Percentiles rank a stretch among this genome's conserved stretches.
phyloP scores from a whole-genome alignment of 169 alveolate genomes.

The Cryptosporidium canis region DNA sequence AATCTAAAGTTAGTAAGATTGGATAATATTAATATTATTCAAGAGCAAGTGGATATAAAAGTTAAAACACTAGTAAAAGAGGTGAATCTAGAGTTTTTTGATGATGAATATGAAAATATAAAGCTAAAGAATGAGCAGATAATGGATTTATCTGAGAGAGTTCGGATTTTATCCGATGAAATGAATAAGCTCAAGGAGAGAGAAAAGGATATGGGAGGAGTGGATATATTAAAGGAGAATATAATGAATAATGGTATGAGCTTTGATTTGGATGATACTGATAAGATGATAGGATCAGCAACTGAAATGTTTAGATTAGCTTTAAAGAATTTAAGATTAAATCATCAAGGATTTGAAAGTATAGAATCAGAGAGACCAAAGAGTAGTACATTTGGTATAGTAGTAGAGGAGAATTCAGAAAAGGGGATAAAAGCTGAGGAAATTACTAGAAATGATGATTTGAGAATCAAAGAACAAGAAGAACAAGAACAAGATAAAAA shows the following conservation, averaged over 20 bases:
- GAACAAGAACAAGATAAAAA: not conserved
- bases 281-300: slow-evolving; percentile 45
- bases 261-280: slow-evolving; percentile 11
- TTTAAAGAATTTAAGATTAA: slow-evolving; percentile 3
- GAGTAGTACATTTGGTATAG: not conserved
- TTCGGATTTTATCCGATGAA: slow-evolving; percentile 4
- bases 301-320: slow-evolving; percentile 60
- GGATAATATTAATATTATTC: not conserved
- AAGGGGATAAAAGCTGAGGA: not conserved
- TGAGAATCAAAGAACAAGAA: not conserved
- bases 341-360: not conserved
- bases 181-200: slow-evolving; percentile 17
- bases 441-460: not conserved
- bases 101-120: slow-evolving; percentile 8
- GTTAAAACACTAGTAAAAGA: not conserved
- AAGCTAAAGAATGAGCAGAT: slow-evolving; percentile 18
- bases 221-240: not conserved
- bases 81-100: not conserved
- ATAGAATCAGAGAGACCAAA: not conserved
- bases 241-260: not conserved
- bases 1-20: not conserved
- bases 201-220: not conserved
- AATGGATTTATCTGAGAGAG: slow-evolving; percentile 54
- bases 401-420: not conserved
- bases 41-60: not conserved